A percentile compares a stretch with the other conserved stretches of the same genome.
These are phyloP conservation scores for Aspergillus pseudoviridinutans DNA, from an alignment of 2,329 filamentous ascomycete species.

Conservation along the genomic window DNA sequence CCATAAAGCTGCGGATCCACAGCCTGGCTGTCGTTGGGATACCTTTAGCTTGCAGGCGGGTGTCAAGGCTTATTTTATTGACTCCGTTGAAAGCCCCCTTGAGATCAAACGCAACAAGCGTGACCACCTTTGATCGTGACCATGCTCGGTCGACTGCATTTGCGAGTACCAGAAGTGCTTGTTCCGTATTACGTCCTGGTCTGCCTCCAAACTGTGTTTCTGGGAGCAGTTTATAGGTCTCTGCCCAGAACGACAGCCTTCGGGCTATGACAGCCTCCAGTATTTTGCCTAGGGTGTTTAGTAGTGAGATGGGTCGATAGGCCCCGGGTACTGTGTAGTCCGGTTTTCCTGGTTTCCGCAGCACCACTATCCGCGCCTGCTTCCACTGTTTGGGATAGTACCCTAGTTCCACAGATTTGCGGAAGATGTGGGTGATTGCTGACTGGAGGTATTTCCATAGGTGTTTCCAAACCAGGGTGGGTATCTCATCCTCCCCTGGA, in stretches of 20 bases:
- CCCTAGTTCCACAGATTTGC: slow-evolving; percentile 10
- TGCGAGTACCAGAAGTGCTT: slow-evolving; percentile 19
- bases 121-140: slow-evolving; percentile 14
- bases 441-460: slow-evolving; percentile 4
- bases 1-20: too few species aligned
- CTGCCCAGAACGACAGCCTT: slow-evolving; percentile 14
- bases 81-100: slow-evolving; percentile 19
- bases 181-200: slow-evolving; percentile 13
- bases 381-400: slow-evolving; percentile 17
- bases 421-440: slow-evolving; percentile 11
- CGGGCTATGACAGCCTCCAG: slow-evolving; percentile 18
- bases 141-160: slow-evolving; percentile 16
- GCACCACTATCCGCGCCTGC: slow-evolving; percentile 16
- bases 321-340: slow-evolving; percentile 21
- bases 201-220: slow-evolving; percentile 20
- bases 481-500: slow-evolving; percentile 13
- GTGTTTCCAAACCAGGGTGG: slow-evolving; percentile 10
- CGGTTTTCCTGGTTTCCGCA: slow-evolving; percentile 22
- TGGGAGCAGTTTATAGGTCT: slow-evolving; percentile 18
- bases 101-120: slow-evolving; percentile 13
- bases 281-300: slow-evolving; percentile 21
- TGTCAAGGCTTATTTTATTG: slow-evolving; percentile 8
- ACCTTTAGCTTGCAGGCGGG: neutral
- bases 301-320: slow-evolving; percentile 24
- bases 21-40: too few species aligned